Percentiles rank a stretch among this genome's conserved stretches.
Conservation (phyloP, 1,139 yeast species). For the Suzukiozyma palmioleophila region DNA sequence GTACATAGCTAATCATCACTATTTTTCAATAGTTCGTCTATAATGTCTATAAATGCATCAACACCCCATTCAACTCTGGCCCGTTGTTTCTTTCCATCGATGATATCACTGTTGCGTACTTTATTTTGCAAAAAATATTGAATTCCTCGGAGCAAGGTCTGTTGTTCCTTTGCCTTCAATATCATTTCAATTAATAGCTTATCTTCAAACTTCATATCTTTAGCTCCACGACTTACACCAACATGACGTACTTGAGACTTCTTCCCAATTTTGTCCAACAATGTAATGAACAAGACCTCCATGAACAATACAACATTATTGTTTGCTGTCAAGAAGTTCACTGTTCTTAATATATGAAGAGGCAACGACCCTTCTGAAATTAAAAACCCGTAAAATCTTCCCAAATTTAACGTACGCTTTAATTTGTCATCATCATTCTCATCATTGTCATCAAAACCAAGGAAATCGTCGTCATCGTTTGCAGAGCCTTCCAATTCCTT, state of each 20-base stretch:
- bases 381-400: slow-evolving; percentile 72
- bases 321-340: slow-evolving; percentile 71
- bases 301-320: slow-evolving; percentile 64
- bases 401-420: slow-evolving; percentile 63
- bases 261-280: slow-evolving; percentile 64
- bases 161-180: slow-evolving; percentile 60
- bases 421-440: slow-evolving; percentile 45
- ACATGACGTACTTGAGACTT: slow-evolving; percentile 51
- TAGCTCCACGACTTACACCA: slow-evolving; percentile 31
- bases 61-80: slow-evolving; percentile 72
- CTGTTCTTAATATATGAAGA: slow-evolving; percentile 65
- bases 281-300: slow-evolving; percentile 67
- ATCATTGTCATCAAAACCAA: slow-evolving; percentile 26
- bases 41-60: slow-evolving; percentile 48
- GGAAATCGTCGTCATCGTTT: slow-evolving; percentile 35
- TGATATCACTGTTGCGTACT: slow-evolving; percentile 46
- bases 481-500: slow-evolving; percentile 55
- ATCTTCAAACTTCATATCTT: slow-evolving; percentile 48
- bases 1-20: slow-evolving; percentile 3
- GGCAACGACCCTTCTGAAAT: slow-evolving; percentile 71
- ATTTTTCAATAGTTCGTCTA: slow-evolving; percentile 41
- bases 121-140: slow-evolving; percentile 61
- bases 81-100: slow-evolving; percentile 56
- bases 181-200: slow-evolving; percentile 51
- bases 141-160: slow-evolving; percentile 63